A percentile compares a stretch with the other conserved stretches of the same genome.
These are phyloP conservation scores for Narthecium ossifragum DNA, from an alignment of 106 monocot genomes.

Conservation along the genomic window DNA sequence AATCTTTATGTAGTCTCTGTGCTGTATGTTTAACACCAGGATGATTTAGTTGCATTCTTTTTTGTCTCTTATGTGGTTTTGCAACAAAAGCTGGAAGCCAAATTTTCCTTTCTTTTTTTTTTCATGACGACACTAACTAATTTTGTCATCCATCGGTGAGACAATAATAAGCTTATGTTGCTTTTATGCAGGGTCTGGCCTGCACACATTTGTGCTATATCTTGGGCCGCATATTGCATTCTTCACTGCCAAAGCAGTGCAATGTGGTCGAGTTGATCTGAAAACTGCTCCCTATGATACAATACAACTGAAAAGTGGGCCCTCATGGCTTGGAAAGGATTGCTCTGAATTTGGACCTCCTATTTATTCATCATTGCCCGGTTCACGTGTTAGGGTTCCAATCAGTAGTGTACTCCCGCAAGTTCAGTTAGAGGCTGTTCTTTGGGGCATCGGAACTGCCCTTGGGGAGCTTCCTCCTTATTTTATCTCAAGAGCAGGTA, in stretches of 20 bases:
- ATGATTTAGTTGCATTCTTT: too few species aligned
- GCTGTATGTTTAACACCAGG: too few species aligned
- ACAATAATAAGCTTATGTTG: not conserved
- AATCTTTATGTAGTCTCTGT: too few species aligned
- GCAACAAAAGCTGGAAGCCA: too few species aligned
- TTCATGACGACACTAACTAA: too few species aligned
- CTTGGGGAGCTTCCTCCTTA: slow-evolving; percentile 98
- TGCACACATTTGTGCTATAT: slow-evolving; percentile 97
- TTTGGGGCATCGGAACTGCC: slow-evolving; percentile 97
- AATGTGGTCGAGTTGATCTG: slow-evolving; percentile 82
- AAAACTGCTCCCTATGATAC: slow-evolving; percentile 94
- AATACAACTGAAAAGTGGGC: slow-evolving; percentile 61
- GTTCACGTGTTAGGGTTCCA: slow-evolving; percentile 61
- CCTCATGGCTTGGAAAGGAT: slow-evolving; percentile 95
- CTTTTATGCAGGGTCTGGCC: slow-evolving; percentile 72
- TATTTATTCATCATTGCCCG: slow-evolving; percentile 33
- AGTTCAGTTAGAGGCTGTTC: slow-evolving; percentile 83
- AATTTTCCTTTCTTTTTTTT: too few species aligned
- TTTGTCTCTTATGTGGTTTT: too few species aligned
- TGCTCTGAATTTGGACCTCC: slow-evolving; percentile 81
- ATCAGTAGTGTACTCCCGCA: slow-evolving; percentile 70
- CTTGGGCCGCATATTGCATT: slow-evolving; percentile 91
- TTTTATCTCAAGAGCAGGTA: slow-evolving; percentile 97
- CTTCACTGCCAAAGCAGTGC: slow-evolving; percentile 81
- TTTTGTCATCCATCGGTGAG: not conserved